Conservation (phyloP, 176 grass and related monocot species). For the Cenchrus purpureus region DNA sequence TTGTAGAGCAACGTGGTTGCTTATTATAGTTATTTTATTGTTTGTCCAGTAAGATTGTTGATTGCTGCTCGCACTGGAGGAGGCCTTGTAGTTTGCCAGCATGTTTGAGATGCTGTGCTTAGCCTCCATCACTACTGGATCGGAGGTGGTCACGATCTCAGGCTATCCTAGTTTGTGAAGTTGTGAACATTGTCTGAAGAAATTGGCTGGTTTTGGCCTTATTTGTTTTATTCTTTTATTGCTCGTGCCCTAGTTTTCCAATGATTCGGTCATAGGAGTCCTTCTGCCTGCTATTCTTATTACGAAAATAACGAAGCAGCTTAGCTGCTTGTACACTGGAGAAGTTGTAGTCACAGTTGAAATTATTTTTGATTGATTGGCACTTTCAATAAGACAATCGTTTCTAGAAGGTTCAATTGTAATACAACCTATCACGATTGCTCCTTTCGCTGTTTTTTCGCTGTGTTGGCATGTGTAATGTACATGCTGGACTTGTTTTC, state of each 20-base stretch:
- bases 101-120: background rate
- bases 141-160: background rate
- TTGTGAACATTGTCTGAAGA: background rate
- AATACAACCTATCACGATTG: background rate
- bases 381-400: background rate
- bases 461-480: background rate
- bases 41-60: background rate
- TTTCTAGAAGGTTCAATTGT: slow-evolving; percentile 7
- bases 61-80: background rate
- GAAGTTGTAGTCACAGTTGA: background rate
- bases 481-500: background rate
- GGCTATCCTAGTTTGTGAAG: background rate
- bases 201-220: background rate
- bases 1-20: slow-evolving; percentile 19
- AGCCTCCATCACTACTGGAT: background rate
- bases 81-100: background rate
- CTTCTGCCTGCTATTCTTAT: background rate
- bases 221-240: background rate
- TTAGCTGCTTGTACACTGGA: background rate
- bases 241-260: background rate
- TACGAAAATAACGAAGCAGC: background rate
- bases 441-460: background rate
- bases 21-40: background rate
- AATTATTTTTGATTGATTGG: background rate
- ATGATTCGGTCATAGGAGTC: background rate